Evolutionary conservation across 306 rosid genomes (phyloP).

Genomic region (Rubus idaeus): DNA sequence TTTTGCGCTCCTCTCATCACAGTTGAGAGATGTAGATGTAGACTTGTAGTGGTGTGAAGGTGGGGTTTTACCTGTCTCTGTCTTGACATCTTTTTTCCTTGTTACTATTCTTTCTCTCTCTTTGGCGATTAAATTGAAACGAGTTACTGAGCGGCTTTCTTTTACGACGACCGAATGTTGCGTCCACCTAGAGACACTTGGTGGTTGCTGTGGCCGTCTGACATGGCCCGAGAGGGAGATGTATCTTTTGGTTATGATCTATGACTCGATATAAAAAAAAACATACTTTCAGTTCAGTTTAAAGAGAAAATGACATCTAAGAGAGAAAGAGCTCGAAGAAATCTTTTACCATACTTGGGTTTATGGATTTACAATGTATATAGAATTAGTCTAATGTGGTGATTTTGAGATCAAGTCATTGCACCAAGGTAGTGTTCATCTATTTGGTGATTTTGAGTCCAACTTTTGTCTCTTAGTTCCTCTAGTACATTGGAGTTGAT

Average conservation of each 20-base stretch:
- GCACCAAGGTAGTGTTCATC: neutral
- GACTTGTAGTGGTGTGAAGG: constrained; percentile 8
- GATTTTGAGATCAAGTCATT: too few relatives aligned
- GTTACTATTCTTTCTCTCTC: neutral
- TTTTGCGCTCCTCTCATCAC: neutral
- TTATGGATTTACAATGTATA: neutral
- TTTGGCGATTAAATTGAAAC: too few relatives aligned
- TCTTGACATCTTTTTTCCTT: neutral
- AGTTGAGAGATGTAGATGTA: neutral
- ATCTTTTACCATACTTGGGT: neutral
- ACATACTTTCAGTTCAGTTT: too few relatives aligned
- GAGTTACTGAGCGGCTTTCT: too few relatives aligned
- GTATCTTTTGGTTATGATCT: too few relatives aligned
- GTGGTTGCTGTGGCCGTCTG: too few relatives aligned
- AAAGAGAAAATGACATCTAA: neutral
- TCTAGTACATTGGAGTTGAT: neutral
- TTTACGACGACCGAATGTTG: too few relatives aligned
- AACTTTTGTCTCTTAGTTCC: neutral
- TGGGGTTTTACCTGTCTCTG: constrained; percentile 33
- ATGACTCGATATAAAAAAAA: too few relatives aligned
- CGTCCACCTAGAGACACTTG: too few relatives aligned
- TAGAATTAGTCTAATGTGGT: neutral
- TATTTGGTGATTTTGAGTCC: neutral
- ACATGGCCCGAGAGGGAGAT: too few relatives aligned
- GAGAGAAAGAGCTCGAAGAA: neutral